Percentiles rank a stretch among this genome's conserved stretches.
Conservation (phyloP, 352 stramenopile genomes). For the Globisporangium canariense region DNA sequence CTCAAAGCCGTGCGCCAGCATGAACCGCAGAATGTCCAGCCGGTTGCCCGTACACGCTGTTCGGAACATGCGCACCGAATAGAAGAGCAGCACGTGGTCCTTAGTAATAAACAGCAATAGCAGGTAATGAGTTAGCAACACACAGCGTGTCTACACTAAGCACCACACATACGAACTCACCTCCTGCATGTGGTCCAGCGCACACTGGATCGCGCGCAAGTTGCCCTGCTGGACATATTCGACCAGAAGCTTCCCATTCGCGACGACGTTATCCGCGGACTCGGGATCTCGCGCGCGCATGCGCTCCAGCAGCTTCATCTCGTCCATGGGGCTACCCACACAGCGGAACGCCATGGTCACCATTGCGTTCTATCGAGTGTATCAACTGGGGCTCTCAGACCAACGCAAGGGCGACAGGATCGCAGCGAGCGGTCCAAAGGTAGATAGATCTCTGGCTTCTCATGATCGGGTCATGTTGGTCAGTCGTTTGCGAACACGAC, state of each 20-base stretch:
- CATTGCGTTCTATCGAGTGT: not conserved
- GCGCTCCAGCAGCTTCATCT: slow-evolving; percentile 54
- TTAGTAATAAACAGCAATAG: slow-evolving; percentile 11
- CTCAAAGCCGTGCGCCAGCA: slow-evolving; percentile 68
- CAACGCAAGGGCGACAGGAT: not conserved
- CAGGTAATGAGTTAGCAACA: not conserved
- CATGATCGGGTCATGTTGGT: not conserved
- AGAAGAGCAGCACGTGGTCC: slow-evolving; percentile 56
- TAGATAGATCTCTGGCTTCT: not conserved
- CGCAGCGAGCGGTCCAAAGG: not conserved
- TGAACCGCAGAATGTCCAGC: slow-evolving; percentile 59
- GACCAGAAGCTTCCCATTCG: slow-evolving; percentile 64
- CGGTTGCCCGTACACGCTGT: slow-evolving; percentile 37
- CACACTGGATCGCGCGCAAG: slow-evolving; percentile 45
- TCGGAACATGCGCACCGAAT: slow-evolving; percentile 66
- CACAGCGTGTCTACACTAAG: not conserved
- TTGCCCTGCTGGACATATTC: slow-evolving; percentile 42
- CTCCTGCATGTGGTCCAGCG: slow-evolving; percentile 45
- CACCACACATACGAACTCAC: slow-evolving; percentile 12
- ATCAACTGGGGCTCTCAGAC: not conserved
- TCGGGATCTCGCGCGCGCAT: slow-evolving; percentile 41
- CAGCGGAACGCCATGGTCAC: slow-evolving; percentile 44
- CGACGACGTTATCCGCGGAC: slow-evolving; percentile 51
- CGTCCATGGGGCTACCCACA: slow-evolving; percentile 35
- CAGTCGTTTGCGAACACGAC: not conserved